These are phyloP conservation scores for Kazachstania bromeliacearum DNA, from an alignment of 805 yeast genomes.

Conservation along the genomic window DNA sequence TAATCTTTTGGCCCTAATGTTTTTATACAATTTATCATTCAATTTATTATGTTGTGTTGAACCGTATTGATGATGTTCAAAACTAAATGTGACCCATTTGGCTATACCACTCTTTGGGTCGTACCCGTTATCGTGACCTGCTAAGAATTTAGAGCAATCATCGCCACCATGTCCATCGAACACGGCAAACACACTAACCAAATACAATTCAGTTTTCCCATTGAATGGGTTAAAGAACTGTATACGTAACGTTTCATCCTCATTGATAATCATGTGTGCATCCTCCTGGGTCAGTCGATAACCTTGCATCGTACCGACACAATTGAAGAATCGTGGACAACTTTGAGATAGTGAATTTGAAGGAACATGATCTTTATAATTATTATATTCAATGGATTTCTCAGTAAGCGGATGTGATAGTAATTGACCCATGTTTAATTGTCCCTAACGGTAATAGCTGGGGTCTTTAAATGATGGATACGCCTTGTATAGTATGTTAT, in stretches of 20 bases:
- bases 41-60: slow-evolving; percentile 6
- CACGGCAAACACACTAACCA: slow-evolving; percentile 49
- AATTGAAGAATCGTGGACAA: slow-evolving; percentile 39
- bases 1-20: slow-evolving; percentile 8
- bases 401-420: slow-evolving; percentile 69
- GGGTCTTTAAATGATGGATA: too few relatives aligned
- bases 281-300: slow-evolving; percentile 69
- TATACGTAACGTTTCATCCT: slow-evolving; percentile 32
- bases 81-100: slow-evolving; percentile 24
- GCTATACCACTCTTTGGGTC: slow-evolving; percentile 17
- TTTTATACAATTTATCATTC: slow-evolving; percentile 2
- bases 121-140: slow-evolving; percentile 20
- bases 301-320: slow-evolving; percentile 72
- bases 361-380: slow-evolving; percentile 22
- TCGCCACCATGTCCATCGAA: slow-evolving; percentile 82
- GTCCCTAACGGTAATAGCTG: too few relatives aligned
- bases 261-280: slow-evolving; percentile 49
- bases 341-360: slow-evolving; percentile 6
- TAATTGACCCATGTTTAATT: slow-evolving; percentile 65
- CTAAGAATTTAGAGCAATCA: slow-evolving; percentile 46
- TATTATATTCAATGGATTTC: slow-evolving; percentile 42
- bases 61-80: slow-evolving; percentile 25
- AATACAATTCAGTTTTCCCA: slow-evolving; percentile 16
- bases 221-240: slow-evolving; percentile 24
- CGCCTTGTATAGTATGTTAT: too few relatives aligned